Percentiles rank a stretch among this genome's conserved stretches.
Evolutionary conservation across 306 rosid species (phyloP).

Genomic region (Fagus crenata): DNA sequence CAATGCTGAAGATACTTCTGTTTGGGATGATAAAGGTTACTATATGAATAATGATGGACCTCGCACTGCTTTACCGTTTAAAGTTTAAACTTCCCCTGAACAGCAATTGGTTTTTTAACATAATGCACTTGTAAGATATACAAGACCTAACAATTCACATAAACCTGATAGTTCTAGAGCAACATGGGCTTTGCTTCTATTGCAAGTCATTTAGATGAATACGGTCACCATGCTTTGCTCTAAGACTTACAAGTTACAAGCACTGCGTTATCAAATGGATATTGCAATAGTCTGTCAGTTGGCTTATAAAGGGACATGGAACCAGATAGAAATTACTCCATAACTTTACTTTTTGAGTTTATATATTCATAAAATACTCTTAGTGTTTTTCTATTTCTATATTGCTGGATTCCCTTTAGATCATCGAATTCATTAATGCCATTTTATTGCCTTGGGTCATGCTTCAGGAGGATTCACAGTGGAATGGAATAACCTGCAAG

Average conservation of each 20-base stretch:
- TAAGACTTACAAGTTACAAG: neutral
- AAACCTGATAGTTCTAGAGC: neutral
- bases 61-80: neutral
- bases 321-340: neutral
- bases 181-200: neutral
- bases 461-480: conserved; percentile 67
- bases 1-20: neutral
- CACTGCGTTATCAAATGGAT: neutral
- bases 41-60: neutral
- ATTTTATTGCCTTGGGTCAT: conserved; percentile 27
- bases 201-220: neutral
- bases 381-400: conserved; percentile 13
- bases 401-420: neutral
- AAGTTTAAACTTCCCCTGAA: neutral
- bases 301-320: neutral
- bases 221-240: neutral
- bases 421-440: conserved; percentile 2
- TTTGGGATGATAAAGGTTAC: neutral
- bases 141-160: neutral
- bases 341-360: neutral
- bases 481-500: conserved; percentile 95
- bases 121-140: neutral
- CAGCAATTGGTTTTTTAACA: neutral
- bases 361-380: neutral
- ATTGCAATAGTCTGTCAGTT: neutral